These are phyloP conservation scores for Umbelopsis sp. DNA, from an alignment of 192 early-diverging fungal genomes.

Conservation along the genomic window DNA sequence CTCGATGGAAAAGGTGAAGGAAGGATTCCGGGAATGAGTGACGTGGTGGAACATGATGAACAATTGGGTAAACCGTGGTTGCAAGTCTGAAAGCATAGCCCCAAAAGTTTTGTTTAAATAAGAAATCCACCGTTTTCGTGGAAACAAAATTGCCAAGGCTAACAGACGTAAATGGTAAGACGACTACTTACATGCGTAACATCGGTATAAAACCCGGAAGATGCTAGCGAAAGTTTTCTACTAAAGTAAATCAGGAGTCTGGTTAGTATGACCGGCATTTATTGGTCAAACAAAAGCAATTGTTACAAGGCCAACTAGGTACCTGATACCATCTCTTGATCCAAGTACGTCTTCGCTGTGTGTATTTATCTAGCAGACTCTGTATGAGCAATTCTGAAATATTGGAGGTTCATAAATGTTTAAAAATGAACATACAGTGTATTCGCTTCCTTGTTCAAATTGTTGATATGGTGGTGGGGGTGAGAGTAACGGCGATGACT, in stretches of 20 bases:
- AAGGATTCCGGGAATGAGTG: slow-evolving; percentile 8
- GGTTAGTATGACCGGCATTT: neutral
- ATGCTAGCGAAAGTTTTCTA: neutral
- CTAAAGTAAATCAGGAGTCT: neutral
- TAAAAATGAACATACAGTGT: neutral
- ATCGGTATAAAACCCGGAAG: neutral
- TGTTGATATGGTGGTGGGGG: slow-evolving; percentile 16
- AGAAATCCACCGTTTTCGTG: neutral
- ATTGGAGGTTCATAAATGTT: neutral
- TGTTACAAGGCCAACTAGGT: neutral
- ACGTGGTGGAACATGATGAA: slow-evolving; percentile 6
- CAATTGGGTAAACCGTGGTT: neutral
- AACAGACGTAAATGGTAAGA: neutral
- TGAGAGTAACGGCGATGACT: slow-evolving; percentile 1
- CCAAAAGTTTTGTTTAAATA: neutral
- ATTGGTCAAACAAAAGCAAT: neutral
- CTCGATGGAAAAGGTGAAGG: slow-evolving; percentile 15
- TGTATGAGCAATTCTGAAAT: too few species aligned
- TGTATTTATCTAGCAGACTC: too few species aligned
- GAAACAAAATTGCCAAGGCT: neutral
- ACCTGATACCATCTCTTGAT: neutral
- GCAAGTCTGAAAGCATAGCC: neutral
- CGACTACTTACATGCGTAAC: neutral
- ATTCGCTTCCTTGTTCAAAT: neutral
- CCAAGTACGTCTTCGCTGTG: neutral